phyloP scores from a whole-genome alignment of 257 asterid genomes.

The Scutellaria barbata region DNA sequence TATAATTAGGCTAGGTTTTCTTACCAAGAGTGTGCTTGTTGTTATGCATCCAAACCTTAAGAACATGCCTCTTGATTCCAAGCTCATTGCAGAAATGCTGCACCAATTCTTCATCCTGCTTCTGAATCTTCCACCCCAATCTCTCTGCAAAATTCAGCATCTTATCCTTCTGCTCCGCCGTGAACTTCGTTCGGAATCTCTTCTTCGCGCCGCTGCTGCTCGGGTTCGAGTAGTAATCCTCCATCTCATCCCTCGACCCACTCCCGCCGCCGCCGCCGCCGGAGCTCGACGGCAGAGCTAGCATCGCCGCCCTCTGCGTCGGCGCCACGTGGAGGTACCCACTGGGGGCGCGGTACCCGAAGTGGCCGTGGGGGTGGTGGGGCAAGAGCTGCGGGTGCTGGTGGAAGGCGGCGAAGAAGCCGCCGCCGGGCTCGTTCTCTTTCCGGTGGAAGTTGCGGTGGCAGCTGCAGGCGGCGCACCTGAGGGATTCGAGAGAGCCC shows the following conservation, averaged over 20 bases:
- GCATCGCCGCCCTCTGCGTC: slow-evolving; percentile 42
- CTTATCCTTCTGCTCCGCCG: slow-evolving; percentile 71
- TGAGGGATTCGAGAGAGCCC: slow-evolving; percentile 61
- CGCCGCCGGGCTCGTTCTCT: slow-evolving; percentile 38
- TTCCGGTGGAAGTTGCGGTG: slow-evolving; percentile 89
- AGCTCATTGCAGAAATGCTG: slow-evolving; percentile 61
- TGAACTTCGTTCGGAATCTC: slow-evolving; percentile 66
- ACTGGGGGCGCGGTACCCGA: slow-evolving; percentile 53
- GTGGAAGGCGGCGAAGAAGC: slow-evolving; percentile 37
- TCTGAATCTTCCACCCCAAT: slow-evolving; percentile 74
- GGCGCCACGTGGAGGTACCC: slow-evolving; percentile 61
- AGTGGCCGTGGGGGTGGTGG: slow-evolving; percentile 52
- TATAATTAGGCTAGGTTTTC: slow-evolving; percentile 42
- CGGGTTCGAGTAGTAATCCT: slow-evolving; percentile 48
- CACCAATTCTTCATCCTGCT: slow-evolving; percentile 67
- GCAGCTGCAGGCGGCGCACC: slow-evolving; percentile 81
- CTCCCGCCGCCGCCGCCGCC: slow-evolving; percentile 55
- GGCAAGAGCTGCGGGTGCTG: slow-evolving; percentile 36
- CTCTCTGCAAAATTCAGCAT: slow-evolving; percentile 72
- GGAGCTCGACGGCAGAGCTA: slow-evolving; percentile 69
- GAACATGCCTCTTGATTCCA: slow-evolving; percentile 72
- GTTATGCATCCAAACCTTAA: slow-evolving; percentile 91
- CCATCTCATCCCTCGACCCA: slow-evolving; percentile 55
- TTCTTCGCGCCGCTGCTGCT: slow-evolving; percentile 54
- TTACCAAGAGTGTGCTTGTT: slow-evolving; percentile 81